phyloP scores from a whole-genome alignment of 345 rosid genomes.

The Mercurialis annua region DNA sequence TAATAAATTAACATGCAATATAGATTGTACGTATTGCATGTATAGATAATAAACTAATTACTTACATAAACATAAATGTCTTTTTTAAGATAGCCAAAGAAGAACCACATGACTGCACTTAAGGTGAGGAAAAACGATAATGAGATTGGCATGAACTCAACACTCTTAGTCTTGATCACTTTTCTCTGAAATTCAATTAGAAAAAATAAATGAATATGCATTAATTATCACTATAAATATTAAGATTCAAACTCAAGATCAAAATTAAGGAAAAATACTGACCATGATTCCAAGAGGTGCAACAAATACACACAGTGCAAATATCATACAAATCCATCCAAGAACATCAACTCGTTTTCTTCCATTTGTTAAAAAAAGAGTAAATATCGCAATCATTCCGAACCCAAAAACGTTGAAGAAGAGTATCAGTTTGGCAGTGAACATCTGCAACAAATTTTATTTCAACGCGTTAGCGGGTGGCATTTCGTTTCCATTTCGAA shows the following conservation, averaged over 20 bases:
- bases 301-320: constrained; percentile 64
- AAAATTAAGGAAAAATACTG: neutral
- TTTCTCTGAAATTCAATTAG: constrained; percentile 51
- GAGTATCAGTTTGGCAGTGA: constrained; percentile 44
- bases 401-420: constrained; percentile 58
- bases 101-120: constrained; percentile 55
- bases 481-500: too few relatives aligned
- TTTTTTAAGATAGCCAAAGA: constrained; percentile 37
- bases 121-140: constrained; percentile 50
- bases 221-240: too few relatives aligned
- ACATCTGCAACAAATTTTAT: constrained; percentile 36
- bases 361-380: constrained; percentile 42
- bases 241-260: neutral
- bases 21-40: neutral
- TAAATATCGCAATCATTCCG: constrained; percentile 42
- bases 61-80: constrained; percentile 25
- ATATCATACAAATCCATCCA: constrained; percentile 77
- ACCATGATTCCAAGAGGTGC: constrained; percentile 91
- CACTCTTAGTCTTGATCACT: constrained; percentile 70
- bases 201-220: too few relatives aligned
- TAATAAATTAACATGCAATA: too few relatives aligned
- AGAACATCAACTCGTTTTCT: constrained; percentile 44
- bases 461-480: neutral
- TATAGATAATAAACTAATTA: neutral
- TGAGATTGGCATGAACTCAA: constrained; percentile 66